Conservation (phyloP, 1,284 basidiomycete species). For the Melanopsichium pennsylvanicum region DNA sequence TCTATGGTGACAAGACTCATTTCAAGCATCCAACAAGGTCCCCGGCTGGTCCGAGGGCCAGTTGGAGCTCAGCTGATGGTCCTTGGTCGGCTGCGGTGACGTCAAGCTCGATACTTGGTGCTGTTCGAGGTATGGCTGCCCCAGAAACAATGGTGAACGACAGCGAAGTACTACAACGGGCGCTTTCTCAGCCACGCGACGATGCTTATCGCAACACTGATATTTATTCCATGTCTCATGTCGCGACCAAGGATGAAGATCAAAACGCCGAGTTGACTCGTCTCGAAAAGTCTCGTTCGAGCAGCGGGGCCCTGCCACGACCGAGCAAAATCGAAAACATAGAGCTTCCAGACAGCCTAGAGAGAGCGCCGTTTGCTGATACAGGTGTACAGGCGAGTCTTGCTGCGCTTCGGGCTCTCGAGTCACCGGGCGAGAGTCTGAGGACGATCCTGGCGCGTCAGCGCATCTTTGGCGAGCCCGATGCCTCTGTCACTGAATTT, state of each 20-base stretch:
- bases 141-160: neutral
- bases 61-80: conserved; percentile 21
- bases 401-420: conserved; percentile 32
- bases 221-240: neutral
- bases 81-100: conserved; percentile 9
- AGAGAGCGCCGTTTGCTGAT: conserved; percentile 29
- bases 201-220: neutral
- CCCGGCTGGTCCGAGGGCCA: conserved; percentile 1
- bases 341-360: neutral
- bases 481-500: conserved; percentile 7
- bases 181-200: conserved; percentile 2
- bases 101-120: neutral
- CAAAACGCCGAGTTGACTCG: conserved; percentile 12
- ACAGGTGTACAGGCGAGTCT: conserved; percentile 43
- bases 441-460: conserved; percentile 34
- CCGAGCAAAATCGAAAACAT: neutral
- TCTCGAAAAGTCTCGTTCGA: conserved; percentile 12
- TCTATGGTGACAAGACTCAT: conserved; percentile 1
- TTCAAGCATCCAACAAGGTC: neutral
- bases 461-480: conserved; percentile 31
- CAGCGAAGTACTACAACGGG: neutral
- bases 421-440: conserved; percentile 28
- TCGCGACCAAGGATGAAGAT: neutral
- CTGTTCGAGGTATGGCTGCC: neutral
- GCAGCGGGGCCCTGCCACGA: conserved; percentile 1